These are phyloP conservation scores for Pseudogymnoascus sp. DNA, from an alignment of 2,329 filamentous ascomycete species.

Conservation along the genomic window DNA sequence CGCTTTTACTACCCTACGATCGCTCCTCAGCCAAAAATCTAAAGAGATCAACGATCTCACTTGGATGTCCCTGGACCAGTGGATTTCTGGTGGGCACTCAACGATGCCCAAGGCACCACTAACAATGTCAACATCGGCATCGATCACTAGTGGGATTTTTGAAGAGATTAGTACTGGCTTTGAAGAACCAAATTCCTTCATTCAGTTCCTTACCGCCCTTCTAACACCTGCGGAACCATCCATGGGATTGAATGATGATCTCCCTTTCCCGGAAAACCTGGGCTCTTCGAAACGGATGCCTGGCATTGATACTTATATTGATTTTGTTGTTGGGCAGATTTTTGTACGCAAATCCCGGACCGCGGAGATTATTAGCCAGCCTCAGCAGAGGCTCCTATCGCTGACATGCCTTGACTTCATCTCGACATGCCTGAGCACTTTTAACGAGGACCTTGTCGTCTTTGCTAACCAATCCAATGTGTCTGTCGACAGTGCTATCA, in stretches of 20 bases:
- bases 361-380: slow-evolving; percentile 53
- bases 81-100: slow-evolving; percentile 58
- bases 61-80: slow-evolving; percentile 76
- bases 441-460: slow-evolving; percentile 89
- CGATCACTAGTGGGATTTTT: slow-evolving; percentile 60
- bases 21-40: slow-evolving; percentile 69
- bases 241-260: slow-evolving; percentile 58
- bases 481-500: slow-evolving; percentile 67
- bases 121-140: slow-evolving; percentile 17
- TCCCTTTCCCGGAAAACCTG: slow-evolving; percentile 83
- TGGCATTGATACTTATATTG: slow-evolving; percentile 87
- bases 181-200: slow-evolving; percentile 79
- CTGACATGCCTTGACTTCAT: slow-evolving; percentile 82
- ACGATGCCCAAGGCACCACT: slow-evolving; percentile 31
- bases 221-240: slow-evolving; percentile 58
- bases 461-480: slow-evolving; percentile 69
- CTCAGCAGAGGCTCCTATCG: slow-evolving; percentile 66
- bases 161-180: slow-evolving; percentile 70
- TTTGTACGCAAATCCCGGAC: slow-evolving; percentile 57
- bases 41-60: slow-evolving; percentile 60
- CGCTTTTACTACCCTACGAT: slow-evolving; percentile 70
- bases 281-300: slow-evolving; percentile 71
- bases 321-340: slow-evolving; percentile 78
- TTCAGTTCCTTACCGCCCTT: slow-evolving; percentile 67
- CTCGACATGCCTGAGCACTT: slow-evolving; percentile 68